Conservation (phyloP, 2,329 filamentous ascomycete species). For the Magnaporthiopsis poae region DNA sequence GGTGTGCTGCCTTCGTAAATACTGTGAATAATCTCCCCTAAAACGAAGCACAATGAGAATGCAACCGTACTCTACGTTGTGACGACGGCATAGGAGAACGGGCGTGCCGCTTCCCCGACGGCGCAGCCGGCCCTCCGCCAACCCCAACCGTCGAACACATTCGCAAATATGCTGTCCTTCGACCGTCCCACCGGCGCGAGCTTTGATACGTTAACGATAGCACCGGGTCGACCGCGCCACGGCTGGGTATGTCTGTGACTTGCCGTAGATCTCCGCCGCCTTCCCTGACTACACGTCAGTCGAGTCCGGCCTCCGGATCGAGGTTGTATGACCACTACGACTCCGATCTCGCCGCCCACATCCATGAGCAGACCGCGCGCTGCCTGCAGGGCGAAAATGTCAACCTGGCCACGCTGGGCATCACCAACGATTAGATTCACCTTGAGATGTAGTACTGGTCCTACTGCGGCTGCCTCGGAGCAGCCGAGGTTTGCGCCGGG, state of each 20-base stretch:
- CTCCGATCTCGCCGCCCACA: conserved; percentile 44
- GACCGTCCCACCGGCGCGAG: conserved; percentile 11
- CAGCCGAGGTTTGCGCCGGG: conserved; percentile 15
- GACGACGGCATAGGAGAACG: conserved; percentile 24
- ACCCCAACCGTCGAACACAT: conserved; percentile 8
- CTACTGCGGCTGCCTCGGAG: conserved; percentile 24
- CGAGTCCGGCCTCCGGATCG: conserved; percentile 44
- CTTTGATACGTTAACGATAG: conserved; percentile 10
- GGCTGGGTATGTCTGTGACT: conserved; percentile 35
- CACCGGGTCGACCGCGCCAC: conserved; percentile 9
- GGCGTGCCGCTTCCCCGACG: conserved; percentile 22
- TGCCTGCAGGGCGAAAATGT: conserved; percentile 31
- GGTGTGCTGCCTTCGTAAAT: neutral
- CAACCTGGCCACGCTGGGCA: conserved; percentile 42
- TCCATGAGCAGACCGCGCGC: conserved; percentile 44
- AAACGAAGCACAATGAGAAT: neutral
- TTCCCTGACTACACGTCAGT: conserved; percentile 51
- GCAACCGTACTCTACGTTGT: neutral
- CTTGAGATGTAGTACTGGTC: conserved; percentile 30
- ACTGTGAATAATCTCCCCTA: neutral
- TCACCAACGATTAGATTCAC: conserved; percentile 50
- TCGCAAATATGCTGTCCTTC: conserved; percentile 11
- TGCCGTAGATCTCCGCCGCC: conserved; percentile 50
- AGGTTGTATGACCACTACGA: conserved; percentile 49
- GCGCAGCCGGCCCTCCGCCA: neutral